Evolutionary conservation across 2,329 filamentous ascomycete genomes (phyloP).

Genomic region (Aspergillus fumigatiaffinis): DNA sequence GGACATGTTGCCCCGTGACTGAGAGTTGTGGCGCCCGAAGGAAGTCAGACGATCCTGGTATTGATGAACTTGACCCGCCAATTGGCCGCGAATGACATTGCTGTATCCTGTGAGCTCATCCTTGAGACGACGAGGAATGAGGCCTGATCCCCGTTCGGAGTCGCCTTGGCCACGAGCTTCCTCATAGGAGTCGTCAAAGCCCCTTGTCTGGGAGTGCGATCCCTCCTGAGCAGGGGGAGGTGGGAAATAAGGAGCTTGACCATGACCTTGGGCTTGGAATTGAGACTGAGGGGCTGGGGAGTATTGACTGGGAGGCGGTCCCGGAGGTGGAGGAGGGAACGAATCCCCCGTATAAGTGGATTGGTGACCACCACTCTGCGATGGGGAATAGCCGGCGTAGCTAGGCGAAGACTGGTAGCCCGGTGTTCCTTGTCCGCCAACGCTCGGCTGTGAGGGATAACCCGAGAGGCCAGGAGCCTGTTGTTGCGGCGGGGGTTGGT

Average conservation of each 20-base stretch:
- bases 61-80: constrained; percentile 42
- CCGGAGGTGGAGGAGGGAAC: constrained; percentile 39
- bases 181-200: constrained; percentile 31
- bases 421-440: not conserved
- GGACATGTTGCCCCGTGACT: constrained; percentile 31
- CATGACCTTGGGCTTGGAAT: constrained; percentile 12
- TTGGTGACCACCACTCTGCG: constrained; percentile 12
- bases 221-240: constrained; percentile 36
- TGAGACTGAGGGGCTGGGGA: constrained; percentile 5
- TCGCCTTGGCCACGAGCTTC: constrained; percentile 32
- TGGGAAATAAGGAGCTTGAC: constrained; percentile 39
- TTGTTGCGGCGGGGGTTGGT: constrained; percentile 14
- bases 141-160: constrained; percentile 28
- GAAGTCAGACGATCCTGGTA: constrained; percentile 38
- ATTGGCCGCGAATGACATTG: constrained; percentile 35
- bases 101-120: constrained; percentile 37
- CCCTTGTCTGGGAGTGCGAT: constrained; percentile 31
- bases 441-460: not conserved
- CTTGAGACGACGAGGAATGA: constrained; percentile 33
- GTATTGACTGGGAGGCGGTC: constrained; percentile 25
- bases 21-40: constrained; percentile 20
- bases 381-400: constrained; percentile 8
- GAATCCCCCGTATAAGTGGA: constrained; percentile 32
- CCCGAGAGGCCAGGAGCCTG: not conserved
- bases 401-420: constrained; percentile 5